Evolutionary conservation across 768 basidiomycete species (phyloP).

Genomic region (Kondoa subrosea): DNA sequence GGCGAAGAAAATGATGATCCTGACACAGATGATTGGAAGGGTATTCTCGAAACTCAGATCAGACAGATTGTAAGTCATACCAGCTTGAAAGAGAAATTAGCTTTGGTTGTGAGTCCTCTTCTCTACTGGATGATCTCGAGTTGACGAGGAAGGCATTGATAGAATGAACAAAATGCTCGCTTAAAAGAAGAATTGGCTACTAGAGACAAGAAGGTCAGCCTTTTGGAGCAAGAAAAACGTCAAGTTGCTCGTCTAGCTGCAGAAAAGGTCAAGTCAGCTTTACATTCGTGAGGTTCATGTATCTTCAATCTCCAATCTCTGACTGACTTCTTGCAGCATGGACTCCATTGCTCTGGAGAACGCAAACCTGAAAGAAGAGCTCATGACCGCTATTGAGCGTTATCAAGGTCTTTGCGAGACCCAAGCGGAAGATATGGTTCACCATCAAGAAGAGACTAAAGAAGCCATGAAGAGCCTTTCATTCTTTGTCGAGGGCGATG

Average conservation of each 20-base stretch:
- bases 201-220: background rate
- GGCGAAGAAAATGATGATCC: too few relatives aligned
- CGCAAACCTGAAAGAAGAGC: background rate
- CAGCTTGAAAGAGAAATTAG: background rate
- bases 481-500: background rate
- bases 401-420: background rate
- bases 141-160: background rate
- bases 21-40: background rate
- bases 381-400: background rate
- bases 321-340: background rate
- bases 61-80: background rate
- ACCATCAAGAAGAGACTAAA: background rate
- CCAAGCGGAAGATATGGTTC: background rate
- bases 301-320: background rate
- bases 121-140: background rate
- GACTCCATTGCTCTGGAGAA: background rate
- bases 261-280: background rate
- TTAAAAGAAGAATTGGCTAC: background rate
- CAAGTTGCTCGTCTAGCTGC: background rate
- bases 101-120: background rate
- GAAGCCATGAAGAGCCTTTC: background rate
- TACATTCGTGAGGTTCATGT: background rate
- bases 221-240: background rate
- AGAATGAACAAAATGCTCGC: background rate
- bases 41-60: background rate